Conservation (phyloP, 495 filamentous ascomycete species). For the Penicillium nucicola region DNA sequence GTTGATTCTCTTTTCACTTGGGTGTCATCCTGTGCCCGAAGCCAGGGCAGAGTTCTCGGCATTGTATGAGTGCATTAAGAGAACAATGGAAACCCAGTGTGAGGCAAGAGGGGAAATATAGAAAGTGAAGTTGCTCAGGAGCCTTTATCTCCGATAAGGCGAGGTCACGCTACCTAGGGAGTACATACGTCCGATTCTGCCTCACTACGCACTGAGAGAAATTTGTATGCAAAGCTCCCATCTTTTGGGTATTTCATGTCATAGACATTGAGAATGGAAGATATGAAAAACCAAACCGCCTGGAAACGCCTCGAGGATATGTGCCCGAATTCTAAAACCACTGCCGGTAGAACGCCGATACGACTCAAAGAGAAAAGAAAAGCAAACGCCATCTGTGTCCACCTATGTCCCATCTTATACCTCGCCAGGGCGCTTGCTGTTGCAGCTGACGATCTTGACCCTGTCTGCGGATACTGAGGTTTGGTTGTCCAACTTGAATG, state of each 20-base stretch:
- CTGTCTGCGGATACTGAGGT: slow-evolving; percentile 65
- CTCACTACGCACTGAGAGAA: background rate
- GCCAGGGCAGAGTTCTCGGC: slow-evolving; percentile 47
- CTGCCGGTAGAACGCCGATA: slow-evolving; percentile 21
- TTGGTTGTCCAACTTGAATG: slow-evolving; percentile 90
- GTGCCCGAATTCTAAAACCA: slow-evolving; percentile 1
- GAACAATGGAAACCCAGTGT: background rate
- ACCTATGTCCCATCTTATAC: slow-evolving; percentile 27
- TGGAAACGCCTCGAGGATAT: slow-evolving; percentile 3
- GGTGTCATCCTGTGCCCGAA: slow-evolving; percentile 6
- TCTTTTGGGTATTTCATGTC: slow-evolving; percentile 21
- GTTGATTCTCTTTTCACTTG: slow-evolving; percentile 18
- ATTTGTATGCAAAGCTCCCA: background rate
- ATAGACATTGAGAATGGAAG: slow-evolving; percentile 12
- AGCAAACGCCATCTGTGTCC: slow-evolving; percentile 13
- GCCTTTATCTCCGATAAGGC: slow-evolving; percentile 18
- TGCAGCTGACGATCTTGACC: slow-evolving; percentile 97
- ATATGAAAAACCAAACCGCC: background rate
- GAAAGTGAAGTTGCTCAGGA: slow-evolving; percentile 7
- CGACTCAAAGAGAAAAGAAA: slow-evolving; percentile 6
- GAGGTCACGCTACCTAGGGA: slow-evolving; percentile 20
- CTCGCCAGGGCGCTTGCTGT: slow-evolving; percentile 79
- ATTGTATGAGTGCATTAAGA: slow-evolving; percentile 16
- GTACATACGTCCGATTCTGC: background rate
- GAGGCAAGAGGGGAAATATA: background rate